Evolutionary conservation across 805 yeast species (phyloP), one percentile per base, ranked within the genome.

Genomic region (Pichia paraexigua): DNA sequence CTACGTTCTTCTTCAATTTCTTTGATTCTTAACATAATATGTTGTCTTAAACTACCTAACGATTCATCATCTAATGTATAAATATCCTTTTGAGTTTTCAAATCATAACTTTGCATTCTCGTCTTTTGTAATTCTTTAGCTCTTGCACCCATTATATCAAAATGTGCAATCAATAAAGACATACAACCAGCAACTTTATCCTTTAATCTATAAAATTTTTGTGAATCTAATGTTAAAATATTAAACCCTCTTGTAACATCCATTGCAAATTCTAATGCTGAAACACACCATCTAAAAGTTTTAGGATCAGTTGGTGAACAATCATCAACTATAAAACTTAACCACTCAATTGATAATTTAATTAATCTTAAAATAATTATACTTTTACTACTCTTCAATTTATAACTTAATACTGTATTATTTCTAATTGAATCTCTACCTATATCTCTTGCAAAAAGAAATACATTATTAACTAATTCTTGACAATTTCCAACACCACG

Each of bases 141-240:
- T 61, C 98, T 77, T 0, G 97, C 97, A 46, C 98, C 98, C 97
- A 92, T 94, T 48, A 94, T 90, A 69, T 94, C 99, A 63, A 94
- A 94, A 69, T 94, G 98, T 0, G 97, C 88, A 56, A 94, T 92
- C 53, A 94, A 73, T 48, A 94, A 72, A 1, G 97, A 83, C 90
- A 94, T 88, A 68, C 97, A 90, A 1, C 95, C 87, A 1, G 97
- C 95, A 45, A 94, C 96, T 62, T 88, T 89, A 48, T 79, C 75
- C 59, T 90, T 83, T 56, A 94, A 71, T 40, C 75, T 68, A 52
- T 77, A 70, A 63, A 91, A 94, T 60, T 88, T 90, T 25, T 80
- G 87, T 56, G 87, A 87, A 52, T 79, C 82, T 51, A 94, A 72
- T 0, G 91, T 85, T 48, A 92, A 70, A 41, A 94, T 90, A 62